Base-by-base conservation (phyloP, 2,329 filamentous ascomycete species). In the Amauroascus niger region DNA sequence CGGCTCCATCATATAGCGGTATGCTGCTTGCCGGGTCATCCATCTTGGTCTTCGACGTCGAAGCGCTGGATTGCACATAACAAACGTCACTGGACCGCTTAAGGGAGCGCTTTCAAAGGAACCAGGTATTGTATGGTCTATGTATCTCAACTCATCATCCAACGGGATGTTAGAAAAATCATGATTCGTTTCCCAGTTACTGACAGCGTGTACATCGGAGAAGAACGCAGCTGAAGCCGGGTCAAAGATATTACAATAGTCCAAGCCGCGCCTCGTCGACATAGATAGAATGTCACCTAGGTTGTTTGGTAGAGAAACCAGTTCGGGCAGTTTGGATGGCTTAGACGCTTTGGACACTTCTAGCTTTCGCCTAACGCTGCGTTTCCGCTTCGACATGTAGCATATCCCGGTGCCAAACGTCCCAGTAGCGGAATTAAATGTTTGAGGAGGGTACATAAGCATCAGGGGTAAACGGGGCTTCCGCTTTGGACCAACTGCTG, bases 391-490 rank as follows among this genome's bases (percentile, higher is more conserved):
- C 16, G 37, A 3, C 28, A 22, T 28, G 20, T 49, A 49, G 9
- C 13, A 49, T 13, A 48, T 30, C 11, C 44, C 63, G 0, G 74
- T 76, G 1, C 69, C 71, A 59, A 76, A 76, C 0, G 74, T 77
- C 3, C 74, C 74, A 30, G 62, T 72, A 2, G 57, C 54, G 6
- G 60, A 24, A 54, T 75, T 64, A 58, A 74, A 76, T 1, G 55
- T 51, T 45, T 72, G 69, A n/a, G 56, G 58, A 20, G 71, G 64
- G 41, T 4, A 30, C 26, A 30, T 30, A 30, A 30, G 26, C 26
- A 30, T 30, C 26, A 30, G n/a, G n/a, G n/a, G n/a, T n/a, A n/a
- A 64, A 66, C 62, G 2, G 4, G 20, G 40, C 40, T 26, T 43
- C 20, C 14, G 18, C 13, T 14, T 24, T n/a, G n/a, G n/a, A n/a